Evolutionary conservation across 164 flowering plant species (phyloP).

Genomic region (Platanus orientalis): DNA sequence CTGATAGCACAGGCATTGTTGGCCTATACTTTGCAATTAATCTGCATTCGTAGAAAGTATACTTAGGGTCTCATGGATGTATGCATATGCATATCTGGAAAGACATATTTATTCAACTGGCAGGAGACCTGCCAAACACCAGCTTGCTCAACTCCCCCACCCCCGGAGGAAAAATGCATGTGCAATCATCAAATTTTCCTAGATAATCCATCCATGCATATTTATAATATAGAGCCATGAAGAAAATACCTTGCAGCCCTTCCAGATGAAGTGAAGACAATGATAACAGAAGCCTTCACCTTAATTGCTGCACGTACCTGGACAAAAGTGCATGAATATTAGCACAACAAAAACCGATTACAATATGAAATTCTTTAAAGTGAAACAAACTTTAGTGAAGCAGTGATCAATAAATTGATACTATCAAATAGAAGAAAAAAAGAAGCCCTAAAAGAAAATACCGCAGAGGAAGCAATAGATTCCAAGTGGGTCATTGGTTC

Average conservation of each 20-base stretch:
- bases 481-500: slow-evolving; percentile 94
- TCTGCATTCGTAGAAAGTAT: slow-evolving; percentile 31
- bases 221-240: not conserved
- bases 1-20: slow-evolving; percentile 89
- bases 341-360: not conserved
- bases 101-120: not conserved
- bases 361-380: not conserved
- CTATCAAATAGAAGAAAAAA: not conserved
- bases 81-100: not conserved
- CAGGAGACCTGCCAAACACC: not conserved
- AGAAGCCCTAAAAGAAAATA: slow-evolving; percentile 22
- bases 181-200: too few species aligned
- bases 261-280: slow-evolving; percentile 87
- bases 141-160: too few species aligned
- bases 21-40: slow-evolving; percentile 92
- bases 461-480: slow-evolving; percentile 95
- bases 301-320: slow-evolving; percentile 86
- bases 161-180: too few species aligned
- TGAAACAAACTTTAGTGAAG: not conserved
- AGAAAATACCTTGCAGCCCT: slow-evolving; percentile 77
- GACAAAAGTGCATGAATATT: slow-evolving; percentile 8
- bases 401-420: not conserved
- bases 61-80: not conserved
- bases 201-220: too few species aligned
- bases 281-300: slow-evolving; percentile 84